Evolutionary conservation across 768 basidiomycete genomes (phyloP).

Genomic region (Tulasnella calospora): DNA sequence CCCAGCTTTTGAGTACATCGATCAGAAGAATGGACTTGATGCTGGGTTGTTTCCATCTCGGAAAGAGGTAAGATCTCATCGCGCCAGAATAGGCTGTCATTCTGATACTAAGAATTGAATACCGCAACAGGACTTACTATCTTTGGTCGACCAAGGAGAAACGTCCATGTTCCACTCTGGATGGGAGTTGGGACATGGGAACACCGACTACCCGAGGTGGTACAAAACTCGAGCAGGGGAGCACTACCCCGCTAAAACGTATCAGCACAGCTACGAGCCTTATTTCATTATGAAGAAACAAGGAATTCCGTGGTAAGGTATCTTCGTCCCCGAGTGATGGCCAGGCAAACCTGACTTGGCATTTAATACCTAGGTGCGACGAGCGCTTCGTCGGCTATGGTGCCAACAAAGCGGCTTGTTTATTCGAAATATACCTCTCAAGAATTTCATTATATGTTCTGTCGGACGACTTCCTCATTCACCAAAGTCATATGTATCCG

Average conservation of each 20-base stretch:
- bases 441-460: constrained; percentile 81
- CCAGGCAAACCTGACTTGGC: neutral
- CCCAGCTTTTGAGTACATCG: constrained; percentile 77
- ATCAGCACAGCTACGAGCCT: constrained; percentile 83
- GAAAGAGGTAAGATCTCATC: constrained; percentile 56
- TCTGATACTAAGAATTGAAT: too few relatives aligned
- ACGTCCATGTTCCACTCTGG: constrained; percentile 72
- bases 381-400: constrained; percentile 89
- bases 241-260: constrained; percentile 67
- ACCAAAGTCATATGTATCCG: constrained; percentile 80
- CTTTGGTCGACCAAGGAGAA: neutral
- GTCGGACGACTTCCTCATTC: constrained; percentile 81
- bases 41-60: constrained; percentile 56
- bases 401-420: constrained; percentile 87
- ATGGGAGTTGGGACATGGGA: constrained; percentile 76
- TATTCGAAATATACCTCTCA: constrained; percentile 85
- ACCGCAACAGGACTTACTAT: neutral
- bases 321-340: neutral
- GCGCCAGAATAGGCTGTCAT: too few relatives aligned
- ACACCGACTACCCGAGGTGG: constrained; percentile 70
- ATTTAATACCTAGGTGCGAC: constrained; percentile 59
- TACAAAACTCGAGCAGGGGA: constrained; percentile 56
- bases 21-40: constrained; percentile 60
- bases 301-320: constrained; percentile 60
- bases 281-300: constrained; percentile 79